Evolutionary conservation across 139 green algal genomes (phyloP).

Genomic region (Closterium sp.): DNA sequence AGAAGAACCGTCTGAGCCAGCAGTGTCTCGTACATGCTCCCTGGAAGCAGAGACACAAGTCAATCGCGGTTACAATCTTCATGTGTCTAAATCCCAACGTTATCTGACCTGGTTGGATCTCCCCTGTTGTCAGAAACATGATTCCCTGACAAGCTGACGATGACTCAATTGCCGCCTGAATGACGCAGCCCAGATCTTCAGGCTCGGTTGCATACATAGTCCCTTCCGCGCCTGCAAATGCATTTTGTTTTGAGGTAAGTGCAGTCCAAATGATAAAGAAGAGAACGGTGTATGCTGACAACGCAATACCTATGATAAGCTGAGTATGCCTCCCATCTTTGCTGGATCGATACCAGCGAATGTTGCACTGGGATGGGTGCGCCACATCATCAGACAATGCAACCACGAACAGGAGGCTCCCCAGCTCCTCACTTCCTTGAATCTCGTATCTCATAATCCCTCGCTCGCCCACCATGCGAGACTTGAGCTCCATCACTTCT

Average conservation of each 20-base stretch:
- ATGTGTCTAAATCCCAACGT: not conserved
- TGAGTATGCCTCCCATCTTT: not conserved
- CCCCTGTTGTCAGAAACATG: not conserved
- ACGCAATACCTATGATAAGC: not conserved
- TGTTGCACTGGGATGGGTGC: not conserved
- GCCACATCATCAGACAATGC: not conserved
- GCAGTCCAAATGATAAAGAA: too few species aligned
- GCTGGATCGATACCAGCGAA: not conserved
- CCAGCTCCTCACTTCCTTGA: not conserved
- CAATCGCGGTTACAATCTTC: not conserved
- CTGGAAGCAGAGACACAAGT: not conserved
- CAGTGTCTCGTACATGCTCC: not conserved
- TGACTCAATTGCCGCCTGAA: not conserved
- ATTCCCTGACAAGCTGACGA: not conserved
- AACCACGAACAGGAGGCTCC: not conserved
- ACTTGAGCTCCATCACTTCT: not conserved
- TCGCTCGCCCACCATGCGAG: not conserved
- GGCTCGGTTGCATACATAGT: not conserved
- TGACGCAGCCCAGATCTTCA: not conserved
- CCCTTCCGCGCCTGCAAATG: not conserved
- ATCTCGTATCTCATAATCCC: not conserved
- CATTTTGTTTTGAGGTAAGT: too few species aligned
- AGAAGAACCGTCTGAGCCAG: not conserved
- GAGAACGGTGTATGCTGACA: too few species aligned
- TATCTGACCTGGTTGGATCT: not conserved